Evolutionary conservation across 768 basidiomycete genomes (phyloP).

Genomic region (Suillus paluster): DNA sequence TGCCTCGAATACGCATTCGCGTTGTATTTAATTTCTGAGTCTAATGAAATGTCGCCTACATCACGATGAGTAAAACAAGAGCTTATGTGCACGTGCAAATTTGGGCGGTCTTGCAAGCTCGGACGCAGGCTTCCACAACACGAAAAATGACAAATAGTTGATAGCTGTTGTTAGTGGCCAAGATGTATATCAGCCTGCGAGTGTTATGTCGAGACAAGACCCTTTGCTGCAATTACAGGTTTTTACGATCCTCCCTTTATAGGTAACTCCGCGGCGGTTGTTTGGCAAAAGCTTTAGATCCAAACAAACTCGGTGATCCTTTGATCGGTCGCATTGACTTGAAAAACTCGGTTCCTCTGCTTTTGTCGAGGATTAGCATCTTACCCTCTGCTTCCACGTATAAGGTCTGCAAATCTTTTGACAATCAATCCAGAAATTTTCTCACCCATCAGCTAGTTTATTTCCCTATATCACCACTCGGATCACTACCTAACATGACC

Average conservation of each 20-base stretch:
- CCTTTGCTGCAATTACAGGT: too few species aligned
- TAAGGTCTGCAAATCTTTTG: neutral
- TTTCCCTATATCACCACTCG: neutral
- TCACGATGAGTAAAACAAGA: too few species aligned
- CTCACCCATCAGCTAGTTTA: neutral
- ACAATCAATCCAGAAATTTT: neutral
- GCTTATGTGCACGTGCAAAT: neutral
- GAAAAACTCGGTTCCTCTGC: neutral
- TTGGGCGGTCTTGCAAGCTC: neutral
- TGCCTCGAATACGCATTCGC: too few species aligned
- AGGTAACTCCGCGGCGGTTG: neutral
- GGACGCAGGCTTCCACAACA: neutral
- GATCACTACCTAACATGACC: constrained; percentile 23
- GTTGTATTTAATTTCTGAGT: too few species aligned
- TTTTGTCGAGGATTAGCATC: neutral
- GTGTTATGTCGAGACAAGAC: too few species aligned
- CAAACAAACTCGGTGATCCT: constrained; percentile 6
- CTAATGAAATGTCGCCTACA: neutral
- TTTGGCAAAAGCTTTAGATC: constrained; percentile 15
- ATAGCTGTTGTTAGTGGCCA: neutral
- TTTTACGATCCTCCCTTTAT: too few species aligned
- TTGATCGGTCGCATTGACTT: neutral
- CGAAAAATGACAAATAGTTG: neutral
- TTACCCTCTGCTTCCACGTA: neutral
- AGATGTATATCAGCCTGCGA: too few species aligned